Percentiles rank a stretch among this genome's conserved stretches.
phyloP scores from a whole-genome alignment of 768 basidiomycete genomes.

The Calocybe gangraenosa region DNA sequence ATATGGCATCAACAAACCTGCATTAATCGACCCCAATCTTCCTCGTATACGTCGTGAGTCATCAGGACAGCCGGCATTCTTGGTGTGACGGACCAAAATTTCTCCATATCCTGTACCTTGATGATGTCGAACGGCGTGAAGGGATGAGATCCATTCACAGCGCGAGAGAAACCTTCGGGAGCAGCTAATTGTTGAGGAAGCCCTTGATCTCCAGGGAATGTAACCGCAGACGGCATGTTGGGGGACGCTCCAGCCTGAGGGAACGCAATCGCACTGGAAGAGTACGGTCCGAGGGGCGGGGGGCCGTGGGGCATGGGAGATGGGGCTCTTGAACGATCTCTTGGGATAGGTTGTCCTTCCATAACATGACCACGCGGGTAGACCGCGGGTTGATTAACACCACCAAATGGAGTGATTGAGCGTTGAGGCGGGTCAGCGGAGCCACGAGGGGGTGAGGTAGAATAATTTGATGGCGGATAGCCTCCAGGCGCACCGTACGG shows the following conservation, averaged over 20 bases:
- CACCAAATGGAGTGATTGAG: constrained; percentile 39
- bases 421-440: constrained; percentile 30
- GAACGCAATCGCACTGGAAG: constrained; percentile 14
- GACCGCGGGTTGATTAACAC: constrained; percentile 24
- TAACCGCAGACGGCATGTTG: constrained; percentile 22
- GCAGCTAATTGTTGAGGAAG: constrained; percentile 44
- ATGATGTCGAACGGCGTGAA: constrained; percentile 68
- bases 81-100: constrained; percentile 60
- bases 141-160: constrained; percentile 60
- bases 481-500: constrained; percentile 25
- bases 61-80: constrained; percentile 70
- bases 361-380: constrained; percentile 57
- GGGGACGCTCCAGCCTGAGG: constrained; percentile 27
- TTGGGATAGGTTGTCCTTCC: constrained; percentile 46
- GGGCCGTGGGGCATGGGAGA: constrained; percentile 48
- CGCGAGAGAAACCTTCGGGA: constrained; percentile 73
- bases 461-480: constrained; percentile 12
- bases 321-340: constrained; percentile 37
- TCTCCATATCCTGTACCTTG: constrained; percentile 77
- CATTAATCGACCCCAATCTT: constrained; percentile 80
- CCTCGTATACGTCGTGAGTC: constrained; percentile 71
- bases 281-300: constrained; percentile 15
- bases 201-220: constrained; percentile 25
- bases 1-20: constrained; percentile 42
- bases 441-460: constrained; percentile 32